Conservation (phyloP, 306 rosid genomes). For the Castanea mollissima region DNA sequence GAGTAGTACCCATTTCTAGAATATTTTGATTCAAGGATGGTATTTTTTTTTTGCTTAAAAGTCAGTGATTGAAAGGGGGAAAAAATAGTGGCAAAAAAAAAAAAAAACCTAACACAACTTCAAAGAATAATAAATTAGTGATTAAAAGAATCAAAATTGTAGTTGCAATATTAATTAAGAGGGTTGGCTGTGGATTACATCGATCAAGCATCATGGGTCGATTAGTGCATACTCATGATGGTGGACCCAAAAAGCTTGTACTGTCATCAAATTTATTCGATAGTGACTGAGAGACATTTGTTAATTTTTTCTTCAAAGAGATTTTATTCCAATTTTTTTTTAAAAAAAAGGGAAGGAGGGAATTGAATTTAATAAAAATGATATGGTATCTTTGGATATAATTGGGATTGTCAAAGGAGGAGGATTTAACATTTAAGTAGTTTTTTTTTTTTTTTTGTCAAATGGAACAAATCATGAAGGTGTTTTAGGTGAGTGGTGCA, state of each 20-base stretch:
- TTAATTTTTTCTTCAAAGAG: background rate
- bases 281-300: constrained; percentile 30
- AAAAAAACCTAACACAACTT: constrained; percentile 18
- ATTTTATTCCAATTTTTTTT: constrained; percentile 7
- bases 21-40: constrained; percentile 32
- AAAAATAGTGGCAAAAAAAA: background rate
- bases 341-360: background rate
- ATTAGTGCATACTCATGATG: constrained; percentile 35
- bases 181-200: constrained; percentile 42
- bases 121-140: background rate
- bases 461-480: constrained; percentile 40
- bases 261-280: constrained; percentile 39
- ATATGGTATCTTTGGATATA: constrained; percentile 28
- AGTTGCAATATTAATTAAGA: constrained; percentile 13
- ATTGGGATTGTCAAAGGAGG: constrained; percentile 42
- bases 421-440: constrained; percentile 18
- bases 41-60: constrained; percentile 14
- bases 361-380: background rate
- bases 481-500: constrained; percentile 48
- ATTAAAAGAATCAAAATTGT: constrained; percentile 27
- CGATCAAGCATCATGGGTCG: constrained; percentile 27
- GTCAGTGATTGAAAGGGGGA: constrained; percentile 8
- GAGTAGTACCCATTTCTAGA: constrained; percentile 20
- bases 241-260: constrained; percentile 31
- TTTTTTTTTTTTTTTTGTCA: constrained; percentile 36